These are phyloP conservation scores for Babesia caballi DNA, from an alignment of 169 alveolate genomes.

Conservation along the genomic window DNA sequence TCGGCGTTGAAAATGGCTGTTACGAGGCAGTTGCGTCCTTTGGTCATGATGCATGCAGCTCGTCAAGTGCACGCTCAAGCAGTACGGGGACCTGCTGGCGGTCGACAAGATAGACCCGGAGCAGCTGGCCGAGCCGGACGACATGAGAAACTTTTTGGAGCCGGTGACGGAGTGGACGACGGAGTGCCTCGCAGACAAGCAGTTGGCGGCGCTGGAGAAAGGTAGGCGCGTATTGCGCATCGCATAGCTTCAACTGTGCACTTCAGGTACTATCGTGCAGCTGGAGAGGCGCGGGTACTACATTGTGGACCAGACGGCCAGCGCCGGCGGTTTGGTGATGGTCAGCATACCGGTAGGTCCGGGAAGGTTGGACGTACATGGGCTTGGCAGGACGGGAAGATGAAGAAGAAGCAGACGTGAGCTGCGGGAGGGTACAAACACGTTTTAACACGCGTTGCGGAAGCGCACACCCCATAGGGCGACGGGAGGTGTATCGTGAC, in stretches of 20 bases:
- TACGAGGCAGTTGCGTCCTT: too few relatives aligned
- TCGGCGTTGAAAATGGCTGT: too few relatives aligned
- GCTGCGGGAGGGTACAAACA: not conserved
- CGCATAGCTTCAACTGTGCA: not conserved
- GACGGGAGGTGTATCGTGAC: too few relatives aligned
- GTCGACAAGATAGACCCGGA: conserved; percentile 89
- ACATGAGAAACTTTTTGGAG: conserved; percentile 51
- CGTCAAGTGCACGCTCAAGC: conserved; percentile 80
- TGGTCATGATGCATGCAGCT: conserved; percentile 61
- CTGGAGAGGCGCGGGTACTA: conserved; percentile 97
- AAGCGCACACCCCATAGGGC: too few relatives aligned
- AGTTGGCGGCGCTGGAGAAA: conserved; percentile 62
- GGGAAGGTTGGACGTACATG: not conserved
- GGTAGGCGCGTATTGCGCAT: conserved; percentile 25
- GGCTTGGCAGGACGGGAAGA: conserved; percentile 53
- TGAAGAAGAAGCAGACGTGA: conserved; percentile 27
- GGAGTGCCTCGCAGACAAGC: conserved; percentile 81
- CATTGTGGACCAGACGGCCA: conserved; percentile 85
- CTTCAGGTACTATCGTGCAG: conserved; percentile 86
- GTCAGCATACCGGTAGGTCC: conserved; percentile 92
- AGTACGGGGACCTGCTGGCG: conserved; percentile 91
- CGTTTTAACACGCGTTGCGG: too few relatives aligned
- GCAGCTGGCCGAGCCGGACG: conserved; percentile 69
- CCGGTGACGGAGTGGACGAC: conserved; percentile 76
- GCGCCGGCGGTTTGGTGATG: conserved; percentile 68